Base-by-base conservation (phyloP, 805 yeast species). In the Kodamaea neixiangensis region DNA sequence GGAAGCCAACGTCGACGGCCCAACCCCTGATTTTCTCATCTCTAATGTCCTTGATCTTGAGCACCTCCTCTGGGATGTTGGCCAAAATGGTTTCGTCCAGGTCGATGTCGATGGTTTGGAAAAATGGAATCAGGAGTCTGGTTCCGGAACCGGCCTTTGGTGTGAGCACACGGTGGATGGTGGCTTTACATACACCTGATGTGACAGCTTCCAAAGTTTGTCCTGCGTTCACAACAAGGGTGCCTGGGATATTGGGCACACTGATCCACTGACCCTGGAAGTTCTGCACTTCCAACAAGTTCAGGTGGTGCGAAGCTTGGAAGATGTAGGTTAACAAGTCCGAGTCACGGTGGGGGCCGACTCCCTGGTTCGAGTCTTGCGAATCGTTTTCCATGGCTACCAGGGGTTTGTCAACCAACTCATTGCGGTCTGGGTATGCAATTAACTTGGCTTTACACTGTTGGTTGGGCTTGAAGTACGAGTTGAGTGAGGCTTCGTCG, bases 291-390 rank as follows among this genome's bases (percentile, higher is more conserved):
- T 82, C 83, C 34, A 82, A 67, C 1, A 85, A 81, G 35, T 80
- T 73, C 7, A 50, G 31, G 50, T 76, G 80, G 13, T 64, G 68
- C 1, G 79, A 69, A 9, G 82, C 87, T 58, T 84, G 87, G 56
- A 75, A 79, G 10, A 85, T 81, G 60, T 74, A 81, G 0, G 88
- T 83, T 22, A 84, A 59, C 58, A 84, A 71, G 49, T 82, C 87
- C 3, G 84, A 79, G 58, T 86, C 91, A 51, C 87, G 75, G 59
- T 85, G 90, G 2, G 87, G 85, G 1, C 88, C 87, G 14, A 76
- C 79, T 0, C 86, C 87, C 57, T 80, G 85, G 9, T 48, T 49
- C 19, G 68, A 58, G 7, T 63, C 55, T 11, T 67, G 65, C 17
- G 64, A 58, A 48, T 69, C 73, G 45, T 40, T 33, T 14, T 65